A percentile compares a stretch with the other conserved stretches of the same genome.
These are phyloP conservation scores for Pholiota conissans DNA, from an alignment of 768 basidiomycete species.

Conservation along the genomic window DNA sequence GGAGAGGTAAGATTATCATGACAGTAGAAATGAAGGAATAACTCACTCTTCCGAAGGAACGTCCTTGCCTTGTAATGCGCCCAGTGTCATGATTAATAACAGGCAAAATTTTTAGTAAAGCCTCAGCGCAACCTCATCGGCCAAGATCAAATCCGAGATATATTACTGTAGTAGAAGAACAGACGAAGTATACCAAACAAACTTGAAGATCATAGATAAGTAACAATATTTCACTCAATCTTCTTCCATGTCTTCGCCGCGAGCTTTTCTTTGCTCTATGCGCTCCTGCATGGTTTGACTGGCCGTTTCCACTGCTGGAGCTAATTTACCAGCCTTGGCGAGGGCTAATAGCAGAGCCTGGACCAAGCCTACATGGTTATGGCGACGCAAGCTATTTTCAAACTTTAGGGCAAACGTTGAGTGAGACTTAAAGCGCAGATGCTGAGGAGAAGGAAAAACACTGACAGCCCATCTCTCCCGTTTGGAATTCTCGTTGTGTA, in stretches of 20 bases:
- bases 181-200: constrained; percentile 9
- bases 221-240: constrained; percentile 26
- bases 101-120: not conserved
- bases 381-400: constrained; percentile 83
- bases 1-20: not conserved
- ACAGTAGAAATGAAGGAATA: not conserved
- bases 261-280: constrained; percentile 42
- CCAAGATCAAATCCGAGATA: constrained; percentile 6
- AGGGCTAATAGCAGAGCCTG: constrained; percentile 73
- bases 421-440: constrained; percentile 15
- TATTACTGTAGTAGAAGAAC: constrained; percentile 2
- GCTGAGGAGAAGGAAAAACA: constrained; percentile 20
- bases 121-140: not conserved
- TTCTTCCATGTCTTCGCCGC: constrained; percentile 49
- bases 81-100: not conserved
- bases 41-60: not conserved
- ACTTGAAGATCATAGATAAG: not conserved
- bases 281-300: constrained; percentile 46
- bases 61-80: not conserved
- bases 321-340: constrained; percentile 67
- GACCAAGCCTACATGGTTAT: constrained; percentile 84
- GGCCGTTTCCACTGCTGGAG: constrained; percentile 47
- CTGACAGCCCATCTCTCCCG: constrained; percentile 82
- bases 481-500: constrained; percentile 71
- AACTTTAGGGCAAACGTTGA: constrained; percentile 48